A percentile compares a stretch with the other conserved stretches of the same genome.
These are phyloP conservation scores for Breviolum minutum DNA, from an alignment of 73 alveolate genomes.

Conservation along the genomic window DNA sequence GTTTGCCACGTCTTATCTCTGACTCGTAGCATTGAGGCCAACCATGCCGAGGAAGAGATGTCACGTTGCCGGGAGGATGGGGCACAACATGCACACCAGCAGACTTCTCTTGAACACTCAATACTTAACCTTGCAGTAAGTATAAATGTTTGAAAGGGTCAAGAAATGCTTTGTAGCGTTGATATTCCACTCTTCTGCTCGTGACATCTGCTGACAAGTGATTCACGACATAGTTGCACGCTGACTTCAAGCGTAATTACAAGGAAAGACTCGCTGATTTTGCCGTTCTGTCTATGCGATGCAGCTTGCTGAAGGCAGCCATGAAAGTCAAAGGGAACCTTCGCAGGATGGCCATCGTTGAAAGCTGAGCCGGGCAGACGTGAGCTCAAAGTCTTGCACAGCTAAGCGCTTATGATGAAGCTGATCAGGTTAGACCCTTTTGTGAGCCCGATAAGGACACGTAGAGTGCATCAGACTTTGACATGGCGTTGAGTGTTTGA, in stretches of 20 bases:
- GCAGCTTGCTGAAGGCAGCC: background rate
- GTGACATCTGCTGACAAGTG: too few species aligned
- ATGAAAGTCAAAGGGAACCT: constrained; percentile 21
- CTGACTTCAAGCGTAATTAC: too few species aligned
- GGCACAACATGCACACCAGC: too few species aligned
- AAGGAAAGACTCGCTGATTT: background rate
- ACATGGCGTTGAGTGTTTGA: background rate
- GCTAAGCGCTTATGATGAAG: background rate
- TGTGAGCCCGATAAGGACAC: constrained; percentile 62
- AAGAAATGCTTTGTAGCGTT: too few species aligned
- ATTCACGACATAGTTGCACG: too few species aligned
- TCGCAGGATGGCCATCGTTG: constrained; percentile 15
- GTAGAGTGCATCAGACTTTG: background rate
- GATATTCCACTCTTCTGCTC: too few species aligned
- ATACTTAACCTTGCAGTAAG: background rate
- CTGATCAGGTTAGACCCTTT: constrained; percentile 19
- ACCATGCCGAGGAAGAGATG: constrained; percentile 69
- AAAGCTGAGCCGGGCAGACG: background rate
- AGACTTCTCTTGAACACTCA: too few species aligned
- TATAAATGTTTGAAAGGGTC: too few species aligned
- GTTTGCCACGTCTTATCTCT: background rate
- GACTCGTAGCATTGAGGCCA: background rate
- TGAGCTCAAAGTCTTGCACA: background rate
- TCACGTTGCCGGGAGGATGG: constrained; percentile 49
- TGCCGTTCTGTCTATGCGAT: too few species aligned